These are phyloP conservation scores for Zizania palustris DNA, from an alignment of 202 grass and related monocot genomes.

Conservation along the genomic window DNA sequence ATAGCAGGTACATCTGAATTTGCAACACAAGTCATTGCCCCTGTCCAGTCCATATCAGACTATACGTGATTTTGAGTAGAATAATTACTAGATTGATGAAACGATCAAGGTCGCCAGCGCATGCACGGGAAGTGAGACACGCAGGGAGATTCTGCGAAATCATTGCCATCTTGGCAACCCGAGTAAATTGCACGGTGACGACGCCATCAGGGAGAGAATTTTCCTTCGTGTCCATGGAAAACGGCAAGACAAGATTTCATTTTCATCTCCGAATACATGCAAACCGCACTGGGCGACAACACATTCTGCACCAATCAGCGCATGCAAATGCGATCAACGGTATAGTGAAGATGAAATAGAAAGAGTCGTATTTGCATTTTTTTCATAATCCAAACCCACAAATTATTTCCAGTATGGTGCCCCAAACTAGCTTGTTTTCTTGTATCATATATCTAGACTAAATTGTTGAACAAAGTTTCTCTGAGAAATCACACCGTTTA, in stretches of 20 bases:
- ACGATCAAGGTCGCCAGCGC: conserved; percentile 26
- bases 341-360: neutral
- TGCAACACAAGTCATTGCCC: neutral
- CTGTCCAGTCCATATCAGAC: neutral
- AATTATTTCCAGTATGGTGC: neutral
- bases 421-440: too few species aligned
- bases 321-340: neutral
- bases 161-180: neutral
- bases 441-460: too few species aligned
- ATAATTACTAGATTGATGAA: neutral
- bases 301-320: conserved; percentile 8
- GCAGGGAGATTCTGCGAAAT: conserved; percentile 15
- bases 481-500: too few species aligned
- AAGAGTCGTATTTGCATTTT: neutral
- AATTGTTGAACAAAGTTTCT: too few species aligned
- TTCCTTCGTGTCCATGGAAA: conserved; percentile 24
- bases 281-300: conserved; percentile 3
- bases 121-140: conserved; percentile 4
- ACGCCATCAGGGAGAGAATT: conserved; percentile 33
- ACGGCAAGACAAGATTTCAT: neutral
- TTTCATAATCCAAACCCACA: neutral
- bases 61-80: too few species aligned
- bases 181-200: conserved; percentile 28
- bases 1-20: neutral
- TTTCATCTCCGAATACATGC: neutral